Evolutionary conservation across 2,329 filamentous ascomycete species (phyloP), one percentile per base, ranked within the genome.

Genomic region (Colletotrichum orchidophilum): DNA sequence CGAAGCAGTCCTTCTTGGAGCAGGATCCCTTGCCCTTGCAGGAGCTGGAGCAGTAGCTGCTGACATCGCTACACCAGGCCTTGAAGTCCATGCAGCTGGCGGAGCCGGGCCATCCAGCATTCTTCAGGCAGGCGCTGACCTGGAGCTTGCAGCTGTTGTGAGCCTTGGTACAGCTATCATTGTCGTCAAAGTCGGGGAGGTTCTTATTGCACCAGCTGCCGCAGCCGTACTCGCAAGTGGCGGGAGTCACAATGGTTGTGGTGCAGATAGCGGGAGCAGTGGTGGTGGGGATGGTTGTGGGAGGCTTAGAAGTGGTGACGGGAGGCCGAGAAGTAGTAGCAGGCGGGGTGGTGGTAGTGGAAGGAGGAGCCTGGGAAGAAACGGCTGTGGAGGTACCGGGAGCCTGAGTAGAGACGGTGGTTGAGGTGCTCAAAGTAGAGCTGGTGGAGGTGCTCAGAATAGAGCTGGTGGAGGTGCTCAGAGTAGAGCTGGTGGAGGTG

Each of bases 181-280:
- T 73, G 75, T 87, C 81, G 50, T 77, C 76, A 79, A 84, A 90
- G 74, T 84, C 79, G 27, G 87, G 87, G 13, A 89, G 77, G 15
- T 86, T 82, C 55, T 81, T 81, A 46, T 83, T 83, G 76, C 86
- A 88, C 87, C 87, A 90, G 71, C 82, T 84, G 58, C 87, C 88
- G 73, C 85, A 85, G 73, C 84, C 80, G 78, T 87, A 89, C 76
- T 89, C 87, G 78, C 87, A 89, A 33, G 79, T 81, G 58, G 85
- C 78, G 11, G 86, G 83, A 27, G 83, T 77, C 12, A 83, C 81
- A 27, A 80, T 77, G 27, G 85, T 87, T 58, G 82, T 79, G 11
- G 84, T 87, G 78, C 87, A 89, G 63, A 86, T 77, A n/a, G 82
- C 76, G 49, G 79, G 78, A 31, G 77, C 79, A 18, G 82, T 82